Evolutionary conservation across 2,329 filamentous ascomycete genomes (phyloP).

Genomic region (Pyricularia grisea): DNA sequence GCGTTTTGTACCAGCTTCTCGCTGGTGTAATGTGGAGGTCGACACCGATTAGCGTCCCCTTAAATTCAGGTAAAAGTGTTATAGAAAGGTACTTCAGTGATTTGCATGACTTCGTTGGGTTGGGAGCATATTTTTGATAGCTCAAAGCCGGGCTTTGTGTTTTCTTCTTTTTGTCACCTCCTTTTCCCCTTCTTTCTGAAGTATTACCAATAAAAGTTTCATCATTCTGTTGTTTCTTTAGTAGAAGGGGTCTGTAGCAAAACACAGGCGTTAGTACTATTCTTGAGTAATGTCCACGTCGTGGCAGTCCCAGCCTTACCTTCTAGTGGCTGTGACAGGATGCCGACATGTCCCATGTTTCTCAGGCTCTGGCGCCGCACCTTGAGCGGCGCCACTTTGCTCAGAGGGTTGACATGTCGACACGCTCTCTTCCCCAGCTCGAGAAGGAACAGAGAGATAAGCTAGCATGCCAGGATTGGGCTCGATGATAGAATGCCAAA

Average conservation of each 20-base stretch:
- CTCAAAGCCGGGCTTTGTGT: too few relatives aligned
- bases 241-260: not conserved
- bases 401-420: not conserved
- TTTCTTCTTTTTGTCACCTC: too few relatives aligned
- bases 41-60: too few relatives aligned
- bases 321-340: not conserved
- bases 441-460: not conserved
- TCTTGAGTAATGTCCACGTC: not conserved
- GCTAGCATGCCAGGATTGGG: not conserved
- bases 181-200: too few relatives aligned
- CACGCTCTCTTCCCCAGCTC: not conserved
- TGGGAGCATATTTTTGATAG: too few relatives aligned
- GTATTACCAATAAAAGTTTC: not conserved
- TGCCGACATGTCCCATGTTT: constrained; percentile 6
- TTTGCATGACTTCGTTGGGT: too few relatives aligned
- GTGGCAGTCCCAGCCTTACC: not conserved
- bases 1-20: too few relatives aligned
- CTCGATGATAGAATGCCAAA: not conserved
- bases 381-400: not conserved
- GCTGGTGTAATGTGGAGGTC: too few relatives aligned
- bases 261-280: not conserved
- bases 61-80: too few relatives aligned
- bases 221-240: not conserved
- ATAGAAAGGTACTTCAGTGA: too few relatives aligned
- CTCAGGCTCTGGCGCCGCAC: not conserved